These are phyloP conservation scores for Nephelium lappaceum DNA, from an alignment of 345 rosid species.

Conservation along the genomic window DNA sequence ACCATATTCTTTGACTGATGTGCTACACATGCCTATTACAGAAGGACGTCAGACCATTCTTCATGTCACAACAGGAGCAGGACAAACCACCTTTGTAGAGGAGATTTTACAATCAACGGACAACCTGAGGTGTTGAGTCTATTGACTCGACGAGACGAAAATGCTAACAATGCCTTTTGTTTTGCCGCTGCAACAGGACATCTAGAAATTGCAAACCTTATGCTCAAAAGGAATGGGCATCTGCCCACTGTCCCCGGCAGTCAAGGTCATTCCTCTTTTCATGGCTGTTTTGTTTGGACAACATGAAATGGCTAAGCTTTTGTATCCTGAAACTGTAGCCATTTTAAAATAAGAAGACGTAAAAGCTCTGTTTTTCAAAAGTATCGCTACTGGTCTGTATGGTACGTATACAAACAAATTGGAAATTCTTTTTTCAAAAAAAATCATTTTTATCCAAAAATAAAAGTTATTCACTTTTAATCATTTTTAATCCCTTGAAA, in stretches of 20 bases:
- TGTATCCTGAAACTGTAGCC: background rate
- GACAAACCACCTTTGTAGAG: background rate
- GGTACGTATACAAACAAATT: background rate
- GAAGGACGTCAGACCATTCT: conserved; percentile 4
- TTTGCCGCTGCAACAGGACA: background rate
- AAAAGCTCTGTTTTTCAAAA: background rate
- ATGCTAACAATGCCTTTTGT: conserved; percentile 12
- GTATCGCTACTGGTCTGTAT: background rate
- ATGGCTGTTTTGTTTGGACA: conserved; percentile 12
- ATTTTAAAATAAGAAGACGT: background rate
- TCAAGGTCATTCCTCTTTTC: background rate
- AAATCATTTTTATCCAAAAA: too few species aligned
- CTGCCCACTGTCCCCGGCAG: background rate
- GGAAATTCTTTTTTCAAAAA: too few species aligned
- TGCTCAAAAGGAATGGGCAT: background rate
- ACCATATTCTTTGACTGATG: too few species aligned
- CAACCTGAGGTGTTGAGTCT: background rate
- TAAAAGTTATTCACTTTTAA: too few species aligned
- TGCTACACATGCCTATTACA: background rate
- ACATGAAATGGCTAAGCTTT: background rate
- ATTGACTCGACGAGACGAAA: background rate
- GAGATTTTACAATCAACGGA: background rate
- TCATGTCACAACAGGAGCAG: conserved; percentile 17
- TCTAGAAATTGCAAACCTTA: background rate
- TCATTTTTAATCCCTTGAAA: too few species aligned